These are phyloP conservation scores for Mucor saturninus DNA, from an alignment of 371 early-diverging fungal species.

Conservation along the genomic window DNA sequence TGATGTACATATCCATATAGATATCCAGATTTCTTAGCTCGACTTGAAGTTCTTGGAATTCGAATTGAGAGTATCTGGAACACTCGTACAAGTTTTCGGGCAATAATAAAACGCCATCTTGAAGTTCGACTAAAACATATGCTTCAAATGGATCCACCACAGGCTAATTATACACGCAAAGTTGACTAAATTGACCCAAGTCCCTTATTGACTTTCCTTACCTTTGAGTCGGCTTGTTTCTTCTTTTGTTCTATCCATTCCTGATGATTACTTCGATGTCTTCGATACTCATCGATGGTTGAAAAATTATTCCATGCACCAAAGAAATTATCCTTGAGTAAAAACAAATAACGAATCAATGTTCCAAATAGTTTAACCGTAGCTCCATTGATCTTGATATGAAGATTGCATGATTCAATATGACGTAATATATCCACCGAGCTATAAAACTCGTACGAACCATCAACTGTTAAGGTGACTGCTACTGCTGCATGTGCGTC, in stretches of 20 bases:
- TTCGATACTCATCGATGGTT: slow-evolving; percentile 78
- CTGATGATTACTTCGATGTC: slow-evolving; percentile 50
- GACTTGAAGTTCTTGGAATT: slow-evolving; percentile 69
- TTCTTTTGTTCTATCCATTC: slow-evolving; percentile 50
- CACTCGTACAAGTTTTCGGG: slow-evolving; percentile 80
- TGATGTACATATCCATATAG: slow-evolving; percentile 72
- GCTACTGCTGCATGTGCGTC: slow-evolving; percentile 62
- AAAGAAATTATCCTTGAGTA: slow-evolving; percentile 79
- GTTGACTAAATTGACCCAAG: too few relatives aligned
- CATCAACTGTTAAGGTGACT: slow-evolving; percentile 57
- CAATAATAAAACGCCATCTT: slow-evolving; percentile 64
- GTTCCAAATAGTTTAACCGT: slow-evolving; percentile 73
- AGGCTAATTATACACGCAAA: slow-evolving; percentile 33
- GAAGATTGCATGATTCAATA: slow-evolving; percentile 67
- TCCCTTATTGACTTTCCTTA: slow-evolving; percentile 23
- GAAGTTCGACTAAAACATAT: slow-evolving; percentile 55
- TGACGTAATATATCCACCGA: slow-evolving; percentile 57
- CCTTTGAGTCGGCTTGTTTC: slow-evolving; percentile 66
- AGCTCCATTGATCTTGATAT: slow-evolving; percentile 68
- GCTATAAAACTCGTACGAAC: slow-evolving; percentile 68
- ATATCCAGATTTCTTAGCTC: slow-evolving; percentile 70
- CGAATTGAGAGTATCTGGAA: slow-evolving; percentile 61
- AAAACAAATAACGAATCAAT: slow-evolving; percentile 73
- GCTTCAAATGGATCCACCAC: slow-evolving; percentile 71
- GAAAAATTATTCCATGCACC: slow-evolving; percentile 72